A percentile compares a stretch with the other conserved stretches of the same genome.
Conservation (phyloP, 1,284 basidiomycete genomes). For the Ganoderma resinaceum region DNA sequence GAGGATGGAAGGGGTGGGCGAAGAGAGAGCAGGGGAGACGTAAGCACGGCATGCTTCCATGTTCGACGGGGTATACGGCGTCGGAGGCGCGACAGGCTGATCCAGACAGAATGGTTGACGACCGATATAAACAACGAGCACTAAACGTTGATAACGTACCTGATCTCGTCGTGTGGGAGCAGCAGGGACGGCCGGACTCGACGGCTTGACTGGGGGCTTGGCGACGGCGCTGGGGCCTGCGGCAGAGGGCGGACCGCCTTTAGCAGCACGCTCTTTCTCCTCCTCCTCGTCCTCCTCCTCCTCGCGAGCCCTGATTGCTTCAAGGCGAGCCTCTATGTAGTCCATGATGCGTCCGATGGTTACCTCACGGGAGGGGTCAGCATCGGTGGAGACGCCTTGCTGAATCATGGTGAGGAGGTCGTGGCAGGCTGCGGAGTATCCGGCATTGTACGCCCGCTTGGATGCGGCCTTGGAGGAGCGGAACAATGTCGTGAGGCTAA, state of each 20-base stretch:
- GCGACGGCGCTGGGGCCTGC: slow-evolving; percentile 26
- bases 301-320: slow-evolving; percentile 71
- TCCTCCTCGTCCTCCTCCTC: slow-evolving; percentile 84
- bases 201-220: slow-evolving; percentile 25
- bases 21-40: slow-evolving; percentile 33
- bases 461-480: slow-evolving; percentile 76
- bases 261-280: slow-evolving; percentile 52
- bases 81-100: slow-evolving; percentile 20
- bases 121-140: neutral
- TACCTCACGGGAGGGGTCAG: slow-evolving; percentile 48
- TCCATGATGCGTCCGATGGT: slow-evolving; percentile 80
- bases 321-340: slow-evolving; percentile 68
- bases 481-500: slow-evolving; percentile 84
- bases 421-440: slow-evolving; percentile 78
- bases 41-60: slow-evolving; percentile 29
- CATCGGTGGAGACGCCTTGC: slow-evolving; percentile 65
- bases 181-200: slow-evolving; percentile 18
- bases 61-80: slow-evolving; percentile 40
- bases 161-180: slow-evolving; percentile 15
- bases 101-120: slow-evolving; percentile 25
- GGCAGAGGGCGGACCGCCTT: slow-evolving; percentile 26
- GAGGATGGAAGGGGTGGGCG: slow-evolving; percentile 44
- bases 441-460: slow-evolving; percentile 78
- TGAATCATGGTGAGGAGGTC: slow-evolving; percentile 82
- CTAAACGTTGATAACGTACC: slow-evolving; percentile 16